Evolutionary conservation across 2,329 filamentous ascomycete genomes (phyloP), one percentile per base, ranked within the genome.

Genomic region (Paramyrothecium sp.): DNA sequence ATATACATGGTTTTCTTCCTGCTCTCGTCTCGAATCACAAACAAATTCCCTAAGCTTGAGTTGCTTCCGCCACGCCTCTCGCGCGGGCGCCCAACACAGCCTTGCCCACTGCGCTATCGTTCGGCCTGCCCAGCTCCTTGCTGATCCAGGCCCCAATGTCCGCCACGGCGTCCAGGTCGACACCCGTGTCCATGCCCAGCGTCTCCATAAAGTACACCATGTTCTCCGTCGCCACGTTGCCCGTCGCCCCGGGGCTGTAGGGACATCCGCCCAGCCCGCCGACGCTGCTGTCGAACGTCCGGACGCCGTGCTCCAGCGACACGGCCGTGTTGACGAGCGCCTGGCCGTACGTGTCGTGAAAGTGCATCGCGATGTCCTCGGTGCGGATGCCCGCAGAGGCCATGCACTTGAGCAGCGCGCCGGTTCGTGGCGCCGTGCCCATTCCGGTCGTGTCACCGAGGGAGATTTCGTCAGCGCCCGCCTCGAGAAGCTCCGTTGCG

Each of bases 401-500:
- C 73, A 92, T 76, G 56, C 87, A 87, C 61, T 81, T 81, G 57
- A 92, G 77, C 51, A 92, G 76, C 56, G 85, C 83, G 56, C 79
- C 77, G 2, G 89, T 91, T 56, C 85, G 79, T 19, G 87, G 87
- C n/a, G 87, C 88, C 0, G 91, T 96, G 33, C 92, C 93, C 83
- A 96, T 92, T 19, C 93, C 93, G 0, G 92, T 94, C 0, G 93
- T 97, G 68, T 97, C 93, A 7, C 92, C 92, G 1, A 97, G 83
- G 2, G 90, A 90, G 63, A 97, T 92, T 78, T 97, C 92, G 68
- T 96, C 91, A 20, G 91, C 93, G 19, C 93, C 93, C 80, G 94
- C 90, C 68, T 93, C 90, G 1, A 97, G 80, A 52, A 97, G 75
- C 67, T 79, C 86, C 59, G 79, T 83, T 0, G 89, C 88, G 49